Base-by-base conservation (phyloP, 2,329 filamentous ascomycete species). In the Phialocephala subalpina region DNA sequence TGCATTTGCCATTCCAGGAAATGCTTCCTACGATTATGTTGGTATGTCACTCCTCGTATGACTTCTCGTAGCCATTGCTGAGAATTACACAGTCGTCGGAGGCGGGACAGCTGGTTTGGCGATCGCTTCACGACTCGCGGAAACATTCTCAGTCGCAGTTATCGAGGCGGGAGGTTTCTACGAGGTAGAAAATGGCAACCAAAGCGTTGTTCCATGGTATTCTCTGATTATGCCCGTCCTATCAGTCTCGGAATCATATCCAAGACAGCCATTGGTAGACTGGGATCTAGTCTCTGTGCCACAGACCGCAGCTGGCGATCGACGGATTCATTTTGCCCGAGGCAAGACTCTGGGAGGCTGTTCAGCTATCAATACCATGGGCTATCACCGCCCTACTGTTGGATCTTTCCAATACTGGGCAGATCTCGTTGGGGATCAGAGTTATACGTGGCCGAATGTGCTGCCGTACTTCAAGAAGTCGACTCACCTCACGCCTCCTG, bases 21-120 rank as follows among this genome's bases (percentile, higher is more conserved):
- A 69, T 56, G 68, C 64, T 20, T 58, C 66, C 7, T 82, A 78
- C 69, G 80, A 83, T 70, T 82, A 81, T 64, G 70, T 82, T 18
- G 65, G 62, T 65, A 64, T 9, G 64, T 60, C 16, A 53, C 11
- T 33, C 29, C 29, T 33, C 29, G 14, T 38, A 18, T 18, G 33
- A n/a, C 11, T 20, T 2, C 12, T 53, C 33, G 2, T 29, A 14
- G 25, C n/a, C 27, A 20, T 11, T 49, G 5, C 25, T 47, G 29
- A 20, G 33, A 25, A 27, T 7, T 12, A 36, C n/a, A 33, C 33
- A 40, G 49, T 84, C 36, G 74, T 83, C 25, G 82, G 82, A n/a
- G 82, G 81, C 18, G 82, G 82, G 6, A 78, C 78, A n/a, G 80
- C 79, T 40, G 82, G 82, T 35, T 74, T 83, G 11, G 77, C 79